phyloP scores from a whole-genome alignment of 768 basidiomycete species.

The Leucosporidium yakuticum region DNA sequence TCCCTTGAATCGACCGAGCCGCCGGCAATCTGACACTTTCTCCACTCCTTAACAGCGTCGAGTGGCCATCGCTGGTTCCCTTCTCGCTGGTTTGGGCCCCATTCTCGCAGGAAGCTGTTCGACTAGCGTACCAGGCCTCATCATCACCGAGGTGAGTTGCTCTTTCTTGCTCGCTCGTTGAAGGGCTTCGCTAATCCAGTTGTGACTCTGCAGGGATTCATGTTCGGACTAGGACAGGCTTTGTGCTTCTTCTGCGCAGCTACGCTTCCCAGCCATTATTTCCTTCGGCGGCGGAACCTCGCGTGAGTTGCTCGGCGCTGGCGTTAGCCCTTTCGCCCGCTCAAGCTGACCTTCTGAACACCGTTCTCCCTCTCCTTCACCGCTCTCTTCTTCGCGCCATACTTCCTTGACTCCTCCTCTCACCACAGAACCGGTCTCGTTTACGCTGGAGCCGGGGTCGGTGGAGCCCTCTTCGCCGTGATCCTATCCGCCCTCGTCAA shows the following conservation, averaged over 20 bases:
- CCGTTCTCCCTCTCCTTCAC: neutral
- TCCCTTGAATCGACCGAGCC: slow-evolving; percentile 1
- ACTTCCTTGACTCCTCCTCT: too few relatives aligned
- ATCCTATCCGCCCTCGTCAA: slow-evolving; percentile 24
- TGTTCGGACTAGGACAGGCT: slow-evolving; percentile 15
- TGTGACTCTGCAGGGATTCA: neutral
- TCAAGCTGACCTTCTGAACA: too few relatives aligned
- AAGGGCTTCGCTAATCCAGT: too few relatives aligned
- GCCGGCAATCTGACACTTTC: slow-evolving; percentile 18
- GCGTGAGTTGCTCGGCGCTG: slow-evolving; percentile 23
- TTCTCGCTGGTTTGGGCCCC: neutral
- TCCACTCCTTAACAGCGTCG: slow-evolving; percentile 11
- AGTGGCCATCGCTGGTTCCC: slow-evolving; percentile 9
- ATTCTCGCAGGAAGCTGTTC: slow-evolving; percentile 14
- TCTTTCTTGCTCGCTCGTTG: too few relatives aligned
- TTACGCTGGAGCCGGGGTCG: slow-evolving; percentile 36
- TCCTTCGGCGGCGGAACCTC: slow-evolving; percentile 28
- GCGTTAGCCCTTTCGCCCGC: neutral
- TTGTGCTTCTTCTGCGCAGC: slow-evolving; percentile 26
- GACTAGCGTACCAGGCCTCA: slow-evolving; percentile 1
- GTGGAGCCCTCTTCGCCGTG: slow-evolving; percentile 34
- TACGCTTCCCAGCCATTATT: slow-evolving; percentile 32
- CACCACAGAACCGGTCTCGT: slow-evolving; percentile 33
- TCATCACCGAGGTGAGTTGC: neutral
- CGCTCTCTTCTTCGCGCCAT: too few relatives aligned